Conservation (phyloP, 208 protist species). For the Trypanosoma melophagium region DNA sequence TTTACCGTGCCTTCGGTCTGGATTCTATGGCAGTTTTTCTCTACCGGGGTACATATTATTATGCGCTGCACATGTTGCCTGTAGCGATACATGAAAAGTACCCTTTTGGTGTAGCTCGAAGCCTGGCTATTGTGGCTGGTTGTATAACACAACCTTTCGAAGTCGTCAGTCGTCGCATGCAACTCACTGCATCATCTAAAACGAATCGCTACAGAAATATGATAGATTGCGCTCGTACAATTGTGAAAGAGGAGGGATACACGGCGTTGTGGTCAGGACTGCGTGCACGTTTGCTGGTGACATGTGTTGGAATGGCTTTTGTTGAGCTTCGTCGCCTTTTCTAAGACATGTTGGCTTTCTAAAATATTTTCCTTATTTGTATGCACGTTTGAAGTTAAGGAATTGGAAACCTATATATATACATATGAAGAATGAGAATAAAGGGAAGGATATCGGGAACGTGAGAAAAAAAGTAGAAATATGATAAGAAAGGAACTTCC, state of each 20-base stretch:
- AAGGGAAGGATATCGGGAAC: no score
- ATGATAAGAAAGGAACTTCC: no score
- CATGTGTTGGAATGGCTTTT: slow-evolving; percentile 30
- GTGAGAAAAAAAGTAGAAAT: no score
- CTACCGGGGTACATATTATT: slow-evolving; percentile 70
- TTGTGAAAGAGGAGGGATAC: slow-evolving; percentile 74
- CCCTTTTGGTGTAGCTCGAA: slow-evolving; percentile 53
- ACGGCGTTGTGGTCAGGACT: slow-evolving; percentile 70
- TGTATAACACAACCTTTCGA: slow-evolving; percentile 76
- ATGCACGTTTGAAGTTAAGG: neutral
- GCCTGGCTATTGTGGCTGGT: slow-evolving; percentile 58
- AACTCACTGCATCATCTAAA: slow-evolving; percentile 61
- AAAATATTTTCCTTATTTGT: neutral
- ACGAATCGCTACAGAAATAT: slow-evolving; percentile 47
- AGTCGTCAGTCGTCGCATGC: slow-evolving; percentile 71
- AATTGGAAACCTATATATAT: neutral
- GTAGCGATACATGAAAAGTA: slow-evolving; percentile 41
- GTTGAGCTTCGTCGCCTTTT: slow-evolving; percentile 25
- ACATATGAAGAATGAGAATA: neutral
- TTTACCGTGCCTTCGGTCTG: slow-evolving; percentile 59
- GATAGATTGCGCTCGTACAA: slow-evolving; percentile 62
- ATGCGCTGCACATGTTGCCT: slow-evolving; percentile 24
- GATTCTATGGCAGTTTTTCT: slow-evolving; percentile 64
- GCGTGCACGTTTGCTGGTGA: slow-evolving; percentile 29
- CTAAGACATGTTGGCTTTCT: slow-evolving; percentile 1